A percentile compares a stretch with the other conserved stretches of the same genome.
phyloP scores from a whole-genome alignment of 768 basidiomycete species.

The Pleurotus sapidus region DNA sequence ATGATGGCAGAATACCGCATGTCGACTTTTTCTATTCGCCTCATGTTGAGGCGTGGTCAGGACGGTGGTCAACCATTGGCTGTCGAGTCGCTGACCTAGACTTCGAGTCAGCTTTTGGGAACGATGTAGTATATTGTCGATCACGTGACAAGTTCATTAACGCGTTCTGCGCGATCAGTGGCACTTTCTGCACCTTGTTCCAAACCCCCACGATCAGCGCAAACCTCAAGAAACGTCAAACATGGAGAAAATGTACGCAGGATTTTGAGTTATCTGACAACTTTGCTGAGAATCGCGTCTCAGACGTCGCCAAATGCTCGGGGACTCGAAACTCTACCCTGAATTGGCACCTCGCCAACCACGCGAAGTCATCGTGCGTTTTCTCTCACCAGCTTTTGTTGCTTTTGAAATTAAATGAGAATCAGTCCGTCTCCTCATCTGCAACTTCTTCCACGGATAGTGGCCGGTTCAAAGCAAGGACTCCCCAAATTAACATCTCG shows the following conservation, averaged over 20 bases:
- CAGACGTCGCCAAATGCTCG: constrained; percentile 4
- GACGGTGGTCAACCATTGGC: no score
- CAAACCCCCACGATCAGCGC: not conserved
- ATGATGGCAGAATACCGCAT: no score
- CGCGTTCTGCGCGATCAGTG: not conserved
- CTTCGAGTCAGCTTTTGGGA: no score
- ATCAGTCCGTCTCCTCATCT: not conserved
- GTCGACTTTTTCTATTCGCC: no score
- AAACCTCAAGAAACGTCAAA: not conserved
- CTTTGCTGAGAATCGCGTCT: not conserved
- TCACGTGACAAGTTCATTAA: constrained; percentile 5
- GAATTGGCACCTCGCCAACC: constrained; percentile 1
- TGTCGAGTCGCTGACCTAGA: no score
- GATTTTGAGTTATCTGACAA: not conserved
- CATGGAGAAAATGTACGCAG: constrained; percentile 6
- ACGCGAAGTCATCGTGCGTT: constrained; percentile 1
- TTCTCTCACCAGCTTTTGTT: not conserved
- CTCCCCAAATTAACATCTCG: not conserved
- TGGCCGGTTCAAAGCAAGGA: not conserved
- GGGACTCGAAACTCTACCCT: not conserved
- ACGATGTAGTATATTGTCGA: no score
- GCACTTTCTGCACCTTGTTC: not conserved
- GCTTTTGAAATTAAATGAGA: not conserved
- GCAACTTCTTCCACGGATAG: not conserved
- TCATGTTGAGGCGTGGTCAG: no score